These are phyloP conservation scores for Phytophthora tentaculata DNA, from an alignment of 352 stramenopile species.

Conservation along the genomic window DNA sequence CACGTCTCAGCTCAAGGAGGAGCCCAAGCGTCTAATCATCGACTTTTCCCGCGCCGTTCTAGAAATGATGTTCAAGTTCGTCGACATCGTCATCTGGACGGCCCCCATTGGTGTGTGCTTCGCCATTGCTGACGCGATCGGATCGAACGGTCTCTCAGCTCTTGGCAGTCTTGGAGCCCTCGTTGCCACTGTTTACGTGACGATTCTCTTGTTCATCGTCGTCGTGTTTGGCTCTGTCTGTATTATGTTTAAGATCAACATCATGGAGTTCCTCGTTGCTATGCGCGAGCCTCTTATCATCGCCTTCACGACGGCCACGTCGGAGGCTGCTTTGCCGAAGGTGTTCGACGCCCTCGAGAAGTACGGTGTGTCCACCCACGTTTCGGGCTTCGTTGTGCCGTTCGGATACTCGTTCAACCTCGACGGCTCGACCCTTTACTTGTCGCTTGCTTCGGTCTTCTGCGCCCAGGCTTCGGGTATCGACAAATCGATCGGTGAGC, in stretches of 20 bases:
- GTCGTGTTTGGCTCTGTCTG: conserved; percentile 52
- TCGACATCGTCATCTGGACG: conserved; percentile 72
- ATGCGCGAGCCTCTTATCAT: conserved; percentile 68
- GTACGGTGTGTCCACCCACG: conserved; percentile 58
- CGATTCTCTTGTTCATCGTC: conserved; percentile 55
- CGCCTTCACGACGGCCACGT: conserved; percentile 66
- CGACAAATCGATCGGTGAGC: conserved; percentile 59
- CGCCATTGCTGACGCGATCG: conserved; percentile 56
- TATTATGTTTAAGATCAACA: conserved; percentile 55
- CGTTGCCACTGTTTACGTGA: conserved; percentile 54
- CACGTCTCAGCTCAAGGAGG: conserved; percentile 37
- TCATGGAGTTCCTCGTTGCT: conserved; percentile 45
- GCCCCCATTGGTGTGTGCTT: conserved; percentile 66
- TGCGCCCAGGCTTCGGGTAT: conserved; percentile 55
- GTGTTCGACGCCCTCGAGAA: conserved; percentile 62
- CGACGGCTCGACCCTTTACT: conserved; percentile 59
- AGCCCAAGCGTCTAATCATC: conserved; percentile 56
- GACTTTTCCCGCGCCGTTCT: conserved; percentile 51
- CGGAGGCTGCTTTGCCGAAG: conserved; percentile 60
- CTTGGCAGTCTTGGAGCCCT: conserved; percentile 47
- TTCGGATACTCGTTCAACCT: conserved; percentile 79
- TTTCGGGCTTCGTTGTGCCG: conserved; percentile 61
- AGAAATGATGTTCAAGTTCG: conserved; percentile 76
- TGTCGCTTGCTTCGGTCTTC: conserved; percentile 56
- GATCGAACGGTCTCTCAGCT: conserved; percentile 52